Evolutionary conservation across 2,329 filamentous ascomycete species (phyloP).

Genomic region (Ophiostoma australiae): DNA sequence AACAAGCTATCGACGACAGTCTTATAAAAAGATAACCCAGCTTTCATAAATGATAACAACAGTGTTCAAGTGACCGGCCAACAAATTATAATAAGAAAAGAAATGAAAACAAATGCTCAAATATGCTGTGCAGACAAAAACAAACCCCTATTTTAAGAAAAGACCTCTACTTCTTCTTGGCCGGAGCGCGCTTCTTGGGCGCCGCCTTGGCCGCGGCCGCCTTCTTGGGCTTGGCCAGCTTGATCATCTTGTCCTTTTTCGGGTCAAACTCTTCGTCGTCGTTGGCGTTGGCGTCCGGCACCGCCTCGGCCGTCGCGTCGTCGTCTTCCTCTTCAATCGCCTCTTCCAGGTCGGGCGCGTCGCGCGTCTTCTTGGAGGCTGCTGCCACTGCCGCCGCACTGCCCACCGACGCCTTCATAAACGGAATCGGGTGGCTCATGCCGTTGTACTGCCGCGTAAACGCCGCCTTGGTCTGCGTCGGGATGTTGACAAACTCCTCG

Average conservation of each 20-base stretch:
- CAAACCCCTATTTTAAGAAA: neutral
- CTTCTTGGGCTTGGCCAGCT: constrained; percentile 71
- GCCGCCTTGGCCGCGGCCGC: constrained; percentile 26
- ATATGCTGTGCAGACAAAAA: neutral
- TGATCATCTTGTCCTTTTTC: constrained; percentile 94
- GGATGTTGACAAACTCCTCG: constrained; percentile 69
- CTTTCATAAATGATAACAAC: neutral
- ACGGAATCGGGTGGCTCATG: constrained; percentile 82
- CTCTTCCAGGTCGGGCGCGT: constrained; percentile 90
- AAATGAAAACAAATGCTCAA: neutral
- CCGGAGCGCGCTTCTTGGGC: constrained; percentile 33
- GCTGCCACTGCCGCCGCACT: constrained; percentile 58
- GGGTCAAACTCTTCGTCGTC: constrained; percentile 75
- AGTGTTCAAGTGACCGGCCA: neutral
- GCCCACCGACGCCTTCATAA: constrained; percentile 81
- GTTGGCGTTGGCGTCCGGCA: constrained; percentile 58
- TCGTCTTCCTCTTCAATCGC: constrained; percentile 92
- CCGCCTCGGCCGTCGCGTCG: constrained; percentile 55
- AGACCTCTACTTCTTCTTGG: constrained; percentile 2
- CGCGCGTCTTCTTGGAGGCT: constrained; percentile 54
- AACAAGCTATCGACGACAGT: neutral
- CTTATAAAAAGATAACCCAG: neutral
- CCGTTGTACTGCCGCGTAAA: constrained; percentile 87
- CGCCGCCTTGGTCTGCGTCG: constrained; percentile 76
- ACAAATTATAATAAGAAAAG: neutral